Evolutionary conservation across 2,329 filamentous ascomycete species (phyloP), one percentile per base, ranked within the genome.

Genomic region (Fusarium burgessii): DNA sequence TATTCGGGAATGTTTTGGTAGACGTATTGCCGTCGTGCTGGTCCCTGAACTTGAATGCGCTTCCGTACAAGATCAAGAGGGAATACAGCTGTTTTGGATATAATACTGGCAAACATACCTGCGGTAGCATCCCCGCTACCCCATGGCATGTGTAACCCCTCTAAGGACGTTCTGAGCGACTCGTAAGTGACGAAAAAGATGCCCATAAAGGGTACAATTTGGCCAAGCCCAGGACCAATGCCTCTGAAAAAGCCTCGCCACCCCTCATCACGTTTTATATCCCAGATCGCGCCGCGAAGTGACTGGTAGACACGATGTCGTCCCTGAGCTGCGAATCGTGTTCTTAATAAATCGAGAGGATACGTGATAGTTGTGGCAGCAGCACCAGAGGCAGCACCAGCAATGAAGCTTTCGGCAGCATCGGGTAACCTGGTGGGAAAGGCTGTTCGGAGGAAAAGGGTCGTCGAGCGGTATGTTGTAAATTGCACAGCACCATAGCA

Each of bases 201-300:
- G 17, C 96, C 96, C 96, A 99, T 99, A 80, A 95, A 97, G 4
- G 96, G 96, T 13, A 97, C 89, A 51, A 98, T 96, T 83, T 98
- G 95, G 29, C 87, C 91, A 25, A 98, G 84, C 0, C 92, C 94
- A 3, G 95, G 95, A 3, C 88, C 88, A 36, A 97, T 84, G 6
- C 96, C 96, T 51, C 94, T 92, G 81, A 97, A 99, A 83, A 97
- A 98, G 0, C 96, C 96, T 7, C 80, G 80, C 0, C 83, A 74
- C 0, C 96, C 96, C 82, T 99, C 96, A 66, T 92, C 87, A 7
- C 85, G 85, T 18, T 85, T 83, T 73, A 99, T 99, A 25, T 93
- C 90, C 46, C 83, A 81, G 10, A 98, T 78, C 4, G 94, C 94
- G 18, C 86, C 83, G 23, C 86, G 75, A 18, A 99, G 85, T 7